A percentile compares a stretch with the other conserved stretches of the same genome.
Evolutionary conservation across 306 rosid genomes (phyloP).

Genomic region (Arachis stenosperma): DNA sequence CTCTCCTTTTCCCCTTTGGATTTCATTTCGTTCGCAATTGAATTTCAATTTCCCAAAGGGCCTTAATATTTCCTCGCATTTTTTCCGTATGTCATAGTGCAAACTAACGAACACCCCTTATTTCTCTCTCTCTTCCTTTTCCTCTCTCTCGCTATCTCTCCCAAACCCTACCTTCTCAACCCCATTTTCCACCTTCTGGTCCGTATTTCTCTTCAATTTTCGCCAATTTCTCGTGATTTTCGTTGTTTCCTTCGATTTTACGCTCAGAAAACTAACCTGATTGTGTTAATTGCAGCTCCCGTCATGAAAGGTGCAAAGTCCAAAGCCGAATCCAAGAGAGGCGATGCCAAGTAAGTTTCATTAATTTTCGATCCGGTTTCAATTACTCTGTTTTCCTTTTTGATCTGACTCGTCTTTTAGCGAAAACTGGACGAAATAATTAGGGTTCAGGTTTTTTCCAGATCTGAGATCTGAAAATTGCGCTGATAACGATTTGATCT

Average conservation of each 20-base stretch:
- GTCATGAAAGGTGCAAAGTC: conserved; percentile 82
- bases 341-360: conserved; percentile 68
- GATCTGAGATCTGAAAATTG: conserved; percentile 51
- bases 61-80: conserved; percentile 54
- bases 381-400: not conserved
- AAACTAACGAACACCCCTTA: not conserved
- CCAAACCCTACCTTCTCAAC: conserved; percentile 49
- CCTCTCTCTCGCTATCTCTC: conserved; percentile 11
- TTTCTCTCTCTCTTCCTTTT: conserved; percentile 27
- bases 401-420: not conserved
- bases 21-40: conserved; percentile 79
- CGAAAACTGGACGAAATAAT: not conserved
- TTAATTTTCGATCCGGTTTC: not conserved
- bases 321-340: conserved; percentile 62
- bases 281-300: conserved; percentile 49
- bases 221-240: not conserved
- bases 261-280: conserved; percentile 34
- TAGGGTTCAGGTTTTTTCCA: not conserved
- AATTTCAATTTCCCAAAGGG: conserved; percentile 70
- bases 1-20: not conserved
- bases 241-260: not conserved
- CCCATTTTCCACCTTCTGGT: conserved; percentile 32
- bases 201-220: conserved; percentile 20
- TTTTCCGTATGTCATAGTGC: conserved; percentile 24
- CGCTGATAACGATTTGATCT: not conserved